Evolutionary conservation across 257 asterid genomes (phyloP).

Genomic region (Primulina tabacum): DNA sequence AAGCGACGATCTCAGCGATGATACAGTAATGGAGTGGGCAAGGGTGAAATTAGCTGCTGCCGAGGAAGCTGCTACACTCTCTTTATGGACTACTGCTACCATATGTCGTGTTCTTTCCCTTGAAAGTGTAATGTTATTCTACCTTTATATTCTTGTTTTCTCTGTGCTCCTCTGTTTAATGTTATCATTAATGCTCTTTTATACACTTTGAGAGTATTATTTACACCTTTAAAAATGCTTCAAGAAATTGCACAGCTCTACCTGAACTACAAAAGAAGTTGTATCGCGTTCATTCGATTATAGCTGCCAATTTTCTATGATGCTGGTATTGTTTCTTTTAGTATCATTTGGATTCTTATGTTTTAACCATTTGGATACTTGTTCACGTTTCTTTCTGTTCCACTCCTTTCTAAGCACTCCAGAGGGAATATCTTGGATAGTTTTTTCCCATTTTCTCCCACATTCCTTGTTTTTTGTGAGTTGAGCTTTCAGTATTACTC

Average conservation of each 20-base stretch:
- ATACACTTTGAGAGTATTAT: slow-evolving; percentile 8
- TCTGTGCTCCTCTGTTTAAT: not conserved
- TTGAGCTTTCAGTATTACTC: no score
- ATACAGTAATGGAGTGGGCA: slow-evolving; percentile 71
- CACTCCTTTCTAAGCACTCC: not conserved
- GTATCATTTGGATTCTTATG: not conserved
- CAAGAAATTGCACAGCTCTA: not conserved
- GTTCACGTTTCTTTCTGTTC: not conserved
- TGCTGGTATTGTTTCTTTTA: not conserved
- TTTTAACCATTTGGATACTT: no score
- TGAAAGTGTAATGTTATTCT: slow-evolving; percentile 54
- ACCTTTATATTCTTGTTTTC: slow-evolving; percentile 21
- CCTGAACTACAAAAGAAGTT: not conserved
- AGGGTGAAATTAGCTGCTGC: slow-evolving; percentile 73
- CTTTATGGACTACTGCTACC: slow-evolving; percentile 83
- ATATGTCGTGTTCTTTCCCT: slow-evolving; percentile 87
- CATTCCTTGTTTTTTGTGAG: not conserved
- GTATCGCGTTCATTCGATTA: not conserved
- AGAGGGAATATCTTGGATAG: not conserved
- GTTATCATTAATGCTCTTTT: not conserved
- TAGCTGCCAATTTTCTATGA: not conserved
- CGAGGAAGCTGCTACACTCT: slow-evolving; percentile 88
- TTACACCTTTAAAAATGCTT: not conserved
- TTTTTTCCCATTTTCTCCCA: not conserved
- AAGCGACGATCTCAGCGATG: slow-evolving; percentile 48